These are phyloP conservation scores for Aspergillus bombycis DNA, from an alignment of 2,329 filamentous ascomycete genomes.

Conservation along the genomic window DNA sequence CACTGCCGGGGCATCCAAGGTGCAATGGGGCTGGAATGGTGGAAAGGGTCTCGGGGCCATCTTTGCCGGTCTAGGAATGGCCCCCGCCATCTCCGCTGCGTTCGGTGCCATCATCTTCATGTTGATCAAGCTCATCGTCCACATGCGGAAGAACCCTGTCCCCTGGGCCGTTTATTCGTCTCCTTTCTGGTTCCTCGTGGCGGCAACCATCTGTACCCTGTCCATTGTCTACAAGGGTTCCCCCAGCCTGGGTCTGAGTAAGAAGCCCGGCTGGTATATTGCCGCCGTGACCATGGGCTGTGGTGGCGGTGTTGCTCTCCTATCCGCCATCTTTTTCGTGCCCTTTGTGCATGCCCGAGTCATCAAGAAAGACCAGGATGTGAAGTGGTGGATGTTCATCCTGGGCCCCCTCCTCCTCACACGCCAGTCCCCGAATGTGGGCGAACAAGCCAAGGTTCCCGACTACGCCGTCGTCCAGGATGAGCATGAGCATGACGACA, in stretches of 20 bases:
- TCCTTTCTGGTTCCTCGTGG: slow-evolving; percentile 77
- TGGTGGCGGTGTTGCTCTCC: slow-evolving; percentile 61
- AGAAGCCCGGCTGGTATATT: slow-evolving; percentile 66
- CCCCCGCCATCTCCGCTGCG: slow-evolving; percentile 66
- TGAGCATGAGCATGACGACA: slow-evolving; percentile 55
- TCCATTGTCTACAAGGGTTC: slow-evolving; percentile 83
- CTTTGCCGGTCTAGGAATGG: slow-evolving; percentile 67
- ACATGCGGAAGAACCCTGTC: slow-evolving; percentile 71
- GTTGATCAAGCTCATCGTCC: slow-evolving; percentile 73
- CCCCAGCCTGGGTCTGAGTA: slow-evolving; percentile 65
- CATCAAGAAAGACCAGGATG: slow-evolving; percentile 67
- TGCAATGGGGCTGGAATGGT: slow-evolving; percentile 71
- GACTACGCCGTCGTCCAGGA: slow-evolving; percentile 79
- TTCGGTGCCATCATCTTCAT: slow-evolving; percentile 72
- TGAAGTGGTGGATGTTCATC: slow-evolving; percentile 67
- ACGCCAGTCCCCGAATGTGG: slow-evolving; percentile 59
- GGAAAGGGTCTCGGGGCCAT: slow-evolving; percentile 72
- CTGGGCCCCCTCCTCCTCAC: slow-evolving; percentile 66
- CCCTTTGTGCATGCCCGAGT: slow-evolving; percentile 69
- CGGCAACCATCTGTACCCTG: slow-evolving; percentile 72
- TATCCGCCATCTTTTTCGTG: slow-evolving; percentile 72
- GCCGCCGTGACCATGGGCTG: slow-evolving; percentile 67
- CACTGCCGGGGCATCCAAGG: slow-evolving; percentile 62
- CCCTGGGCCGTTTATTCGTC: slow-evolving; percentile 73
- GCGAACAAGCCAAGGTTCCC: slow-evolving; percentile 63